Percentiles rank a stretch among this genome's conserved stretches.
Evolutionary conservation across 345 rosid species (phyloP).

Genomic region (rapeseed (Brassica napus)): Da-Ae NC_063441.1:12325501-12326000

Average conservation of each 20-base stretch:
- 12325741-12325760: constrained; percentile 90
- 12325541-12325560: background rate
- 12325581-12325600: too few species aligned
- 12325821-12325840: constrained; percentile 22
- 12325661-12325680: background rate
- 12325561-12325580: too few species aligned
- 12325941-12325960: constrained; percentile 17
- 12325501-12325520: background rate
- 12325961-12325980: constrained; percentile 30
- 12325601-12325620: background rate
- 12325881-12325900: constrained; percentile 23
- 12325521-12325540: background rate
- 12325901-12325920: constrained; percentile 3
- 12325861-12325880: constrained; percentile 17
- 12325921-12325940: background rate
- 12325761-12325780: constrained; percentile 84
- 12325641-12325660: background rate
- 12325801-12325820: constrained; percentile 46
- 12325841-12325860: constrained; percentile 14
- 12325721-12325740: constrained; percentile 57
- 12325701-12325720: background rate
- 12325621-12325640: background rate
- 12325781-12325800: constrained; percentile 45
- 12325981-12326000: constrained; percentile 34
- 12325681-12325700: constrained; percentile 9